Percentiles rank a stretch among this genome's conserved stretches.
phyloP scores from a whole-genome alignment of 352 stramenopile genomes.

The Pythium vanterpoolii region DNA sequence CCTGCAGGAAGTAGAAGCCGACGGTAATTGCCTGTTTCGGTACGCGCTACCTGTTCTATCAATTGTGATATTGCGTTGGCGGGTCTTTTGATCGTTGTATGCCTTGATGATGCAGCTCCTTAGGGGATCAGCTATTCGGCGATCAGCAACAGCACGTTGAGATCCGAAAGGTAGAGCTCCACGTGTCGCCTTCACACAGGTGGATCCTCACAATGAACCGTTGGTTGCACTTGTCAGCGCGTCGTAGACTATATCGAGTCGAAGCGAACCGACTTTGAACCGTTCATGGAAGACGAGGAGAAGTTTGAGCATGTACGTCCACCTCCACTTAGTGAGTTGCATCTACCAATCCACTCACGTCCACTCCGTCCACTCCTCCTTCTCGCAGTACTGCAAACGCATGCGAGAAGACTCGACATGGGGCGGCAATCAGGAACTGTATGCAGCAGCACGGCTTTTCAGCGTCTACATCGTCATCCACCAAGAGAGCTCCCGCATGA shows the following conservation, averaged over 20 bases:
- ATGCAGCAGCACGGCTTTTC: constrained; percentile 66
- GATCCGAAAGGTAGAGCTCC: constrained; percentile 51
- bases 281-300: constrained; percentile 88
- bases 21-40: constrained; percentile 86
- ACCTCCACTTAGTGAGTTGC: background rate
- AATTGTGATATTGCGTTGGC: background rate
- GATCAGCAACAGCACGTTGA: constrained; percentile 63
- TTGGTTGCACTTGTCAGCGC: constrained; percentile 32
- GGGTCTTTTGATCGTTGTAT: background rate
- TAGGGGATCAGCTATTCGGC: constrained; percentile 72
- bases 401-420: constrained; percentile 81
- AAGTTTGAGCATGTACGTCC: constrained; percentile 72
- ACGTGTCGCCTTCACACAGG: background rate
- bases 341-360: background rate
- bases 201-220: background rate
- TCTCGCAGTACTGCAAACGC: constrained; percentile 58
- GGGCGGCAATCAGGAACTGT: constrained; percentile 83
- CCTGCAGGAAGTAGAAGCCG: constrained; percentile 63
- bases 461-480: constrained; percentile 78
- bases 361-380: no score
- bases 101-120: constrained; percentile 29
- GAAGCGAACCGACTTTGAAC: constrained; percentile 73
- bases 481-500: constrained; percentile 56
- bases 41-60: constrained; percentile 18
- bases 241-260: constrained; percentile 70